phyloP scores from a whole-genome alignment of 2,329 filamentous ascomycete species.

The Byssochlamys sp. region DNA sequence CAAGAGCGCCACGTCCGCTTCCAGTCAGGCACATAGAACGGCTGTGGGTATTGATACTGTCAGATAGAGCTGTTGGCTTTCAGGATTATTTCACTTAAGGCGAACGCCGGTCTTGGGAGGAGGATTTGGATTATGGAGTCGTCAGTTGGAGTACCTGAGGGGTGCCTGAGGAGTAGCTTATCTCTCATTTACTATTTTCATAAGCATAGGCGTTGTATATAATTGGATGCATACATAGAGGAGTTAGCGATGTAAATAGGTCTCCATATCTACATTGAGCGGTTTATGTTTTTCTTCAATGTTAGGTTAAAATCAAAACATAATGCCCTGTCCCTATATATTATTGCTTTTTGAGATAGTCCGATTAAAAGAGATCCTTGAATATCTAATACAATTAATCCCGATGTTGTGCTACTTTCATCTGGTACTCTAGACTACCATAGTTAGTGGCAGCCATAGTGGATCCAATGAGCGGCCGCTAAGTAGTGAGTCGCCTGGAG shows the following conservation, averaged over 20 bases:
- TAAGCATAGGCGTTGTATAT: neutral
- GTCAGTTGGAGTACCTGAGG: neutral
- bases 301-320: too few relatives aligned
- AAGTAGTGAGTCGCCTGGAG: neutral
- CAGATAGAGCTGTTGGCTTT: neutral
- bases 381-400: too few relatives aligned
- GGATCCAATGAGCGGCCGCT: too few relatives aligned
- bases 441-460: neutral
- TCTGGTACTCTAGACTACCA: neutral
- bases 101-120: neutral
- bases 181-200: neutral
- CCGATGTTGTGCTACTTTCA: neutral
- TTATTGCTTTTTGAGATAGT: too few relatives aligned
- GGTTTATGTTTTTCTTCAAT: neutral
- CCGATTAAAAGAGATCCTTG: too few relatives aligned
- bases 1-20: constrained; percentile 7
- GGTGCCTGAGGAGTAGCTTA: neutral
- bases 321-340: too few relatives aligned
- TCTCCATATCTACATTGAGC: neutral
- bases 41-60: constrained; percentile 10
- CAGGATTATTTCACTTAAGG: neutral
- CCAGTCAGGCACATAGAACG: constrained; percentile 3
- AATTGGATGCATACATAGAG: neutral
- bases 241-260: neutral
- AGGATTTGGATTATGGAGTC: neutral